Evolutionary conservation across 176 grass and related monocot species (phyloP).

Genomic region (Areca catechu): DNA sequence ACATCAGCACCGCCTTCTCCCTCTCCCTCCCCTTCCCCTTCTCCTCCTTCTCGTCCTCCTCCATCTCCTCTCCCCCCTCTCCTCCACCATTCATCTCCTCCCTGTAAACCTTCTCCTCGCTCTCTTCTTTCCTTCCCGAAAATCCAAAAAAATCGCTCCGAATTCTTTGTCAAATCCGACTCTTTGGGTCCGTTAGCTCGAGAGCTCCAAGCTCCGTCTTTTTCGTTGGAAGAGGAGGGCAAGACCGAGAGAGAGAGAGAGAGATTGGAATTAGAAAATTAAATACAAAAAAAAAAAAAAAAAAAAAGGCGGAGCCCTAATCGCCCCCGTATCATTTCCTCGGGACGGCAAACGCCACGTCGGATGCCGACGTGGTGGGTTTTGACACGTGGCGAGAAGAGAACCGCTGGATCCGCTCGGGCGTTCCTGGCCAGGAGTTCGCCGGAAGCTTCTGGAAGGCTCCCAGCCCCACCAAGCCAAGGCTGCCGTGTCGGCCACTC

Average conservation of each 20-base stretch:
- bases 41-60: conserved; percentile 32
- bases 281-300: no score
- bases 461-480: not conserved
- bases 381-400: conserved; percentile 30
- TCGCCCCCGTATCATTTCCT: conserved; percentile 64
- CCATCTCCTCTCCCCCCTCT: conserved; percentile 26
- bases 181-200: no score
- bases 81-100: conserved; percentile 57
- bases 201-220: no score
- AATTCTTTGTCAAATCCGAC: no score
- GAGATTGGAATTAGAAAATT: not conserved
- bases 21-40: conserved; percentile 20
- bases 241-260: conserved; percentile 18
- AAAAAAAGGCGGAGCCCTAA: conserved; percentile 26
- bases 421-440: conserved; percentile 54
- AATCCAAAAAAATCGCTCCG: no score
- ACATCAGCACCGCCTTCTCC: conserved; percentile 77
- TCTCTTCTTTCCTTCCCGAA: not conserved
- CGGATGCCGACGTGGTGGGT: conserved; percentile 27
- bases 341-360: conserved; percentile 44
- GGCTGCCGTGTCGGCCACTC: conserved; percentile 20
- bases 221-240: not conserved
- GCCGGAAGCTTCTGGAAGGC: conserved; percentile 74
- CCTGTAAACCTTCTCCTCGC: not conserved
- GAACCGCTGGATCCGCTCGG: conserved; percentile 16